These are phyloP conservation scores for Phytophthora multivora DNA, from an alignment of 352 stramenopile species.

Conservation along the genomic window DNA sequence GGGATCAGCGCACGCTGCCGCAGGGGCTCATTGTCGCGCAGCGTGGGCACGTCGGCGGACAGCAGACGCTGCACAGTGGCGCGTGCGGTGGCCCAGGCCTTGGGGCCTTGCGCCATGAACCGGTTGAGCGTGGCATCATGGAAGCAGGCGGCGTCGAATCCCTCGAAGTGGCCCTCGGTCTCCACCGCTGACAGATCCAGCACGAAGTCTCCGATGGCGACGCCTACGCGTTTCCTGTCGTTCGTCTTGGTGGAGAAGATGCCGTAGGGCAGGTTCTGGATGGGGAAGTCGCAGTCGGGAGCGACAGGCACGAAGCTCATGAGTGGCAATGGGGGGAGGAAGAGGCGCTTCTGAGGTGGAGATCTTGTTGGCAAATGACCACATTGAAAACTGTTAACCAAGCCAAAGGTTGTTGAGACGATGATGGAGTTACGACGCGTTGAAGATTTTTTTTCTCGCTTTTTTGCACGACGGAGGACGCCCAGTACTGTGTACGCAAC, in stretches of 20 bases:
- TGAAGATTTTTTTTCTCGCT: too few relatives aligned
- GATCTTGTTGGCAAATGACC: slow-evolving; percentile 13
- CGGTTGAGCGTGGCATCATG: slow-evolving; percentile 86
- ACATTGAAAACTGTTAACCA: slow-evolving; percentile 3
- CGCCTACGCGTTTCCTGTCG: slow-evolving; percentile 74
- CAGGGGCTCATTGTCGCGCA: slow-evolving; percentile 84
- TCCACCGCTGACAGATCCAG: slow-evolving; percentile 92
- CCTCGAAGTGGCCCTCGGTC: slow-evolving; percentile 89
- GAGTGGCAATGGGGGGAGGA: slow-evolving; percentile 7
- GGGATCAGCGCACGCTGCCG: slow-evolving; percentile 79
- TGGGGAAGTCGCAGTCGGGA: slow-evolving; percentile 88
- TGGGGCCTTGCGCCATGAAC: slow-evolving; percentile 92
- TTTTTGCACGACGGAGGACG: too few relatives aligned
- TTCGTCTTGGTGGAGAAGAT: slow-evolving; percentile 88
- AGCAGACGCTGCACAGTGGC: slow-evolving; percentile 89
- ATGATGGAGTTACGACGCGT: too few relatives aligned
- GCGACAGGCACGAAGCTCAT: slow-evolving; percentile 68
- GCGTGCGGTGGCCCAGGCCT: slow-evolving; percentile 88
- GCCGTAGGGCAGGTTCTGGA: slow-evolving; percentile 96
- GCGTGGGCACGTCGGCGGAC: slow-evolving; percentile 63
- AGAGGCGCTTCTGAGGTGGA: background rate
- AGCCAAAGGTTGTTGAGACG: background rate
- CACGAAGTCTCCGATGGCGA: slow-evolving; percentile 84
- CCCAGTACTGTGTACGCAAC: too few relatives aligned
- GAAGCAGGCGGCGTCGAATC: slow-evolving; percentile 80